Evolutionary conservation across 139 green algal species (phyloP).

Genomic region (Desmodesmus armatus): DNA sequence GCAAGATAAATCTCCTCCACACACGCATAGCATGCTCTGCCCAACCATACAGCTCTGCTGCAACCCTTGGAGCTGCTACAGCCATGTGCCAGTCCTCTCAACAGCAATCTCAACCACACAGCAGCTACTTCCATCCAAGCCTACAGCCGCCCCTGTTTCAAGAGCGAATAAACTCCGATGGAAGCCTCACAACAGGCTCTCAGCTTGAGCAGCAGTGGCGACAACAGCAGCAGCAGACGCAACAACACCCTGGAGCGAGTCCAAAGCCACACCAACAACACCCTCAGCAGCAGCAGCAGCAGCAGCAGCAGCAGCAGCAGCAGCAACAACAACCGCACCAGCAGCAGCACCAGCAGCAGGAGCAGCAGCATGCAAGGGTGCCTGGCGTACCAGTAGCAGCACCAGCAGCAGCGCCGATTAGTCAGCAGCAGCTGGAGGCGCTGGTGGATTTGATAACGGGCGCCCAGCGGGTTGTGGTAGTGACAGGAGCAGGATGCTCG

Average conservation of each 20-base stretch:
- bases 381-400: conserved; percentile 38
- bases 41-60: too few species aligned
- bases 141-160: too few species aligned
- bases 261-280: too few species aligned
- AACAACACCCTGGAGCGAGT: conserved; percentile 52
- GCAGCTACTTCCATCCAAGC: conserved; percentile 7
- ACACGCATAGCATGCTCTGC: too few species aligned
- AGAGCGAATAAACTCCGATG: conserved; percentile 36
- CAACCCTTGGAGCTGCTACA: too few species aligned
- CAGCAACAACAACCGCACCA: not conserved
- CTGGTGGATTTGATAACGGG: conserved; percentile 62
- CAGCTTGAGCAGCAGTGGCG: not conserved
- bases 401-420: conserved; percentile 50
- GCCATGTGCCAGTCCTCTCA: too few species aligned
- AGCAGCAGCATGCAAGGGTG: not conserved
- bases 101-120: not conserved
- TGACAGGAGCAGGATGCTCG: conserved; percentile 73
- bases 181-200: conserved; percentile 11
- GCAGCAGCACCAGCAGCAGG: conserved; percentile 4
- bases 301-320: conserved; percentile 19
- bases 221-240: conserved; percentile 30
- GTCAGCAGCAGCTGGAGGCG: conserved; percentile 52
- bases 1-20: too few species aligned
- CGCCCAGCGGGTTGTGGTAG: conserved; percentile 28
- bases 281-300: conserved; percentile 53